phyloP scores from a whole-genome alignment of 2,329 filamentous ascomycete species.

The Zymoseptoria tritici region DNA sequence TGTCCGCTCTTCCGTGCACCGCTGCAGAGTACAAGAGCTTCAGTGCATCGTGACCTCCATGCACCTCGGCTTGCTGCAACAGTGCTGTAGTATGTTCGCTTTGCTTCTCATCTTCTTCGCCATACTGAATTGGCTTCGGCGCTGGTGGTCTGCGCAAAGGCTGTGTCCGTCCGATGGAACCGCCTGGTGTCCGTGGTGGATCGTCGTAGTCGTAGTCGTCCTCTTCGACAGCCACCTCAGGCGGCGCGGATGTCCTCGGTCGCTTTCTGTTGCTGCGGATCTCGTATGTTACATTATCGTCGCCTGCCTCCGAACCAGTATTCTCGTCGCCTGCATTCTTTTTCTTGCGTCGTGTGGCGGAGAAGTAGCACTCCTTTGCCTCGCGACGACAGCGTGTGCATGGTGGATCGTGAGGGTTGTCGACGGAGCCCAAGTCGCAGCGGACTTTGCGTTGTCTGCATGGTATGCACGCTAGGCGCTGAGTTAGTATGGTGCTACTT shows the following conservation, averaged over 20 bases:
- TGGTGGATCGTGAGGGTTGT: conserved; percentile 87
- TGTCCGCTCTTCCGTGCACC: conserved; percentile 42
- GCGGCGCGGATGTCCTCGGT: conserved; percentile 30
- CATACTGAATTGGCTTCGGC: conserved; percentile 28
- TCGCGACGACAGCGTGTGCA: conserved; percentile 91
- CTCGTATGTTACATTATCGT: conserved; percentile 52
- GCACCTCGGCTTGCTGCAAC: conserved; percentile 61
- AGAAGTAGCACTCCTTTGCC: conserved; percentile 96
- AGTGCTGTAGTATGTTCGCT: conserved; percentile 54
- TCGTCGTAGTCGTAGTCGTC: conserved; percentile 42
- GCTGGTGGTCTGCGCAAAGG: conserved; percentile 56
- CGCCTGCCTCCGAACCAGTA: conserved; percentile 35
- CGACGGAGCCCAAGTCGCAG: conserved; percentile 63
- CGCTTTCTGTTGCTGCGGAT: conserved; percentile 68
- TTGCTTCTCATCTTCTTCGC: conserved; percentile 50
- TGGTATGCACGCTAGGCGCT: conserved; percentile 40
- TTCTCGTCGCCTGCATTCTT: conserved; percentile 50
- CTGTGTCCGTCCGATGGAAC: conserved; percentile 57
- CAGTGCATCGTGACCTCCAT: conserved; percentile 85
- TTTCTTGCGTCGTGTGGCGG: conserved; percentile 84
- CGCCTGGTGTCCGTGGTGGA: conserved; percentile 58
- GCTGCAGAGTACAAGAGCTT: conserved; percentile 86
- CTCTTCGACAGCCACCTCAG: conserved; percentile 35
- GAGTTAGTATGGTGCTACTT: background rate
- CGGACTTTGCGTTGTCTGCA: conserved; percentile 52